Evolutionary conservation across 371 early-diverging fungal genomes (phyloP), one percentile per base, ranked within the genome.

Genomic region (Lichtheimia corymbifera): DNA sequence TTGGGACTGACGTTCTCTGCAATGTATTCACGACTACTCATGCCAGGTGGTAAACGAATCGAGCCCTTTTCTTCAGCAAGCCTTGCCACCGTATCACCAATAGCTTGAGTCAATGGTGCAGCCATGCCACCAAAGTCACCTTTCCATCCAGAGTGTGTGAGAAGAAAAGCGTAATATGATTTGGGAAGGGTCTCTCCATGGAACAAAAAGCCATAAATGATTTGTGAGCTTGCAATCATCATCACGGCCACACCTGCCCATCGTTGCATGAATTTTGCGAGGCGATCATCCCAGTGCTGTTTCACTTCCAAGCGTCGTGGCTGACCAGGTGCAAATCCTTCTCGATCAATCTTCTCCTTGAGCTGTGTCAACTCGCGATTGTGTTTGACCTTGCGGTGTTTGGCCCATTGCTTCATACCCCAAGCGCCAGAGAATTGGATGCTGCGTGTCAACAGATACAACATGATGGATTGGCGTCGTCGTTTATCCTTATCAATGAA

Each of bases 391-490:
- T 71, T 61, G 13, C 88, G 72, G 40, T 73, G 67, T 11, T 68
- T 65, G 1, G 79, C 77, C 88, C 86, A 89, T 44, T 79, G 78
- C 51, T 85, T 83, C 83, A 90, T 85, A 12, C 82, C 53, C 81
- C 87, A 88, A 27, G 86, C 81, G 4, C 82, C 76, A n/a, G 75
- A 85, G 58, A 92, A 92, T 59, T 93, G 92, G 27, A 87, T 55
- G 0, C 88, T 86, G 50, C 95, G 83, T 4, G 95, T 92, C 24
- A 88, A 77, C 22, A 93, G 67, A 62, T 93, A 94, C 42, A 93
- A 74, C 55, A 91, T 87, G 41, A 95, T 83, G 17, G 93, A 90
- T 47, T 86, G 83, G 35, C 93, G 79, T 30, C 93, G 83, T 13
- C 77, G 79, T 40, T 77, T 69, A 73, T 89, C 90, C 14, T 78